Evolutionary conservation across 441 rosid genomes (phyloP).

Genomic region (Euphorbia corollata): DNA sequence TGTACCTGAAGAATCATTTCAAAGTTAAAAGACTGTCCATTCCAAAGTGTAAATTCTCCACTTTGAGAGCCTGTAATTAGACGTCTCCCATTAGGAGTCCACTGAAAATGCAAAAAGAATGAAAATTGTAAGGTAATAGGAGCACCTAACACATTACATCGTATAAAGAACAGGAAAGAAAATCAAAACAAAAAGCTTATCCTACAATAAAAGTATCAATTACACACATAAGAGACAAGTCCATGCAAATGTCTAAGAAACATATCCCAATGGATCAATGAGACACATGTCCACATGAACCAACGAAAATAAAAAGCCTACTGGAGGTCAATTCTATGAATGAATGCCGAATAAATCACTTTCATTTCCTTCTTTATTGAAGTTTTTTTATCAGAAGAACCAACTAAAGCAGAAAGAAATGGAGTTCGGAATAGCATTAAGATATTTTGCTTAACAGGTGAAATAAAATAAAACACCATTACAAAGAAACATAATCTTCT

Average conservation of each 20-base stretch:
- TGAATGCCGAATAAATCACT: neutral
- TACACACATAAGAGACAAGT: neutral
- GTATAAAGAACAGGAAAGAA: no score
- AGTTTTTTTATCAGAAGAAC: neutral
- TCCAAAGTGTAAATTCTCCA: constrained; percentile 98
- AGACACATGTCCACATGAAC: no score
- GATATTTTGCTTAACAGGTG: no score
- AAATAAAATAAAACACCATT: no score
- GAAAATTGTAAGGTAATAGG: constrained; percentile 12
- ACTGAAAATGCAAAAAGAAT: constrained; percentile 41
- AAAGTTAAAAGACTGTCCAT: constrained; percentile 94
- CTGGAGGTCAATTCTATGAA: neutral
- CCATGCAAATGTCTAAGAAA: neutral
- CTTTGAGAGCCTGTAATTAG: constrained; percentile 95
- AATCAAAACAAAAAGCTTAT: neutral
- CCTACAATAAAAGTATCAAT: neutral
- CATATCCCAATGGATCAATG: neutral
- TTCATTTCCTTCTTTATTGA: neutral
- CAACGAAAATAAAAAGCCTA: neutral
- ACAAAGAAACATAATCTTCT: no score
- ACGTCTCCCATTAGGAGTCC: constrained; percentile 96
- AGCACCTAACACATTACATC: neutral
- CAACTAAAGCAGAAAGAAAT: neutral
- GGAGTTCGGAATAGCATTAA: neutral
- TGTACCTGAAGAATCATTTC: constrained; percentile 95